Evolutionary conservation across 2,329 filamentous ascomycete species (phyloP), one percentile per base, ranked within the genome.

Genomic region (Dichotomopilus funicola): DNA sequence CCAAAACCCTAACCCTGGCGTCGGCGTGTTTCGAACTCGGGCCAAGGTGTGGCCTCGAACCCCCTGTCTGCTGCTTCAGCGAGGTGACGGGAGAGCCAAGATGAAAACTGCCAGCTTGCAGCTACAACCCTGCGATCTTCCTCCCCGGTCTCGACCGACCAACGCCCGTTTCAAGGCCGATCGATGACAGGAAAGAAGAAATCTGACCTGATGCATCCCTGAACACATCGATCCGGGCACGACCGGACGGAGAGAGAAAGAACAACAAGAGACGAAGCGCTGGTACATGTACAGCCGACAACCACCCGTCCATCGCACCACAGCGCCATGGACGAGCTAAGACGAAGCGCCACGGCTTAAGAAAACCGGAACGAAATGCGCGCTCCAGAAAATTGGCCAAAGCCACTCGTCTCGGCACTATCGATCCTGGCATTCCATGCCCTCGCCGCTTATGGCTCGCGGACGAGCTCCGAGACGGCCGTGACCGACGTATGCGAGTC

Each of bases 401-500:
- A n/a, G 41, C 45, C 37, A 51, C 37, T 59, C 38, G 57, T 57
- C 38, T 52, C 62, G 47, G 60, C 52, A 43, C 51, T 65, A 50
- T 54, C 41, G 49, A 47, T 61, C 13, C 59, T 64, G 37, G 57
- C 57, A 40, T 61, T 64, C 55, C 54, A 63, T 55, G 49, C 58
- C n/a, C 45, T 45, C 36, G 55, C 44, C 49, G 57, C 46, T 42
- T 54, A 60, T 57, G 62, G 47, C 43, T 62, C 57, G 10, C 57
- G 50, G 41, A n/a, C 57, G 27, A 38, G 19, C 9, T 47, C 55
- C 6, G 56, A 56, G 31, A 49, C 59, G 43, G 44, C 49, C 49
- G 40, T 56, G 54, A 61, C 48, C 47, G 70, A 70, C 36, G 67
- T 71, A 7, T 84, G 81, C 71, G 78, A 80, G 62, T 77, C 73